A percentile compares a stretch with the other conserved stretches of the same genome.
These are phyloP conservation scores for Fusarium proliferatum DNA, from an alignment of 2,329 filamentous ascomycete genomes.

Conservation along the genomic window DNA sequence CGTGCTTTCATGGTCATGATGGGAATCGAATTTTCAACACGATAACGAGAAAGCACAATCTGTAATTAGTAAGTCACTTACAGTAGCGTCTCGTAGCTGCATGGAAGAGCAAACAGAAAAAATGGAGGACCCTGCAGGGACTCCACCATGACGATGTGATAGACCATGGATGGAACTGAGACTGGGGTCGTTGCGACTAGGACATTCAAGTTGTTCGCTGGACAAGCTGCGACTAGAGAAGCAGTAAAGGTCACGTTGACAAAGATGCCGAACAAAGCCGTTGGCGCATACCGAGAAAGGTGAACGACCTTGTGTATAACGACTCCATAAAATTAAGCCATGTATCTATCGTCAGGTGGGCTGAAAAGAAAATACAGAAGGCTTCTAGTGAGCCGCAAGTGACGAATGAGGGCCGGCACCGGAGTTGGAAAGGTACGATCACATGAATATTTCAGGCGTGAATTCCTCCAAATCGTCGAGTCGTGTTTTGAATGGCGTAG, in stretches of 20 bases:
- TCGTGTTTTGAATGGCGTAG: slow-evolving; percentile 29
- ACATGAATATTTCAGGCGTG: slow-evolving; percentile 18
- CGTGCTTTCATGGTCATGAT: slow-evolving; percentile 7
- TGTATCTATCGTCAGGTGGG: slow-evolving; percentile 21
- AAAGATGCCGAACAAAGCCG: slow-evolving; percentile 4
- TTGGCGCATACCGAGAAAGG: not conserved
- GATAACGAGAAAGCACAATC: slow-evolving; percentile 22
- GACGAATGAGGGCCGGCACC: slow-evolving; percentile 18
- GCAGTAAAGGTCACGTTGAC: not conserved
- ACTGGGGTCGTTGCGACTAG: not conserved
- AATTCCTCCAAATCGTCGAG: slow-evolving; percentile 11
- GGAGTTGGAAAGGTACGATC: slow-evolving; percentile 28
- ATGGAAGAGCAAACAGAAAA: slow-evolving; percentile 23
- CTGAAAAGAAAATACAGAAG: slow-evolving; percentile 14
- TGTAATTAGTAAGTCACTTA: slow-evolving; percentile 28
- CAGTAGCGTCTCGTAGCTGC: slow-evolving; percentile 23
- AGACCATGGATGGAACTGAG: slow-evolving; percentile 1
- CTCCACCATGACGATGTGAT: slow-evolving; percentile 39
- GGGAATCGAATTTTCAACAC: slow-evolving; percentile 14
- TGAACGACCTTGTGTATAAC: not conserved
- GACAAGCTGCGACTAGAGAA: not conserved
- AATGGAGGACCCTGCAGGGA: slow-evolving; percentile 38
- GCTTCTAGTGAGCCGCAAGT: slow-evolving; percentile 13
- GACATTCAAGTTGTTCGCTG: slow-evolving; percentile 3
- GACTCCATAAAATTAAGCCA: slow-evolving; percentile 9